Evolutionary conservation across 2,329 filamentous ascomycete genomes (phyloP).

Genomic region (Penicillium janthinellum): DNA sequence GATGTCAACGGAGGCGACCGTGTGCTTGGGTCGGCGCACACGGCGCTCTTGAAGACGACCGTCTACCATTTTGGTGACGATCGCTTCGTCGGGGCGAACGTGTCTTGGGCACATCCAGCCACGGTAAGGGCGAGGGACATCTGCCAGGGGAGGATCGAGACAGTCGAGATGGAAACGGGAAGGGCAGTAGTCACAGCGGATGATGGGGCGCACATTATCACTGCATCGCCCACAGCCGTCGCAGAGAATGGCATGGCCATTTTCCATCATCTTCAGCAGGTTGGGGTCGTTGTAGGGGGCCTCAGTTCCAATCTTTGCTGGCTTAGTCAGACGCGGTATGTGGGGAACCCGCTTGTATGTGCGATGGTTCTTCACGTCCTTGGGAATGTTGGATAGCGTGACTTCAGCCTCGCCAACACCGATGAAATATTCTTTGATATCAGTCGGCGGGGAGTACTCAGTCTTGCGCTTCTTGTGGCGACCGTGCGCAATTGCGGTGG

Average conservation of each 20-base stretch:
- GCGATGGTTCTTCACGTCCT: constrained; percentile 16
- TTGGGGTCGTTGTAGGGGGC: constrained; percentile 34
- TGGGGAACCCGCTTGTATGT: constrained; percentile 25
- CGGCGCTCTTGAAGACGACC: constrained; percentile 48
- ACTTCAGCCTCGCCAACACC: constrained; percentile 64
- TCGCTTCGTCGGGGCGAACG: constrained; percentile 69
- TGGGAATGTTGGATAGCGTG: neutral
- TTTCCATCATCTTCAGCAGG: constrained; percentile 61
- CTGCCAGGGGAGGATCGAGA: constrained; percentile 77
- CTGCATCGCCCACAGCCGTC: constrained; percentile 71
- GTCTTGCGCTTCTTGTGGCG: constrained; percentile 67
- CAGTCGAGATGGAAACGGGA: constrained; percentile 92
- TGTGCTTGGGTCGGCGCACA: constrained; percentile 36
- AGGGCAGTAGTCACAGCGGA: constrained; percentile 81
- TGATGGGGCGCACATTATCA: constrained; percentile 68
- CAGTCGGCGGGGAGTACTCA: constrained; percentile 70
- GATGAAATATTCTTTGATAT: constrained; percentile 75
- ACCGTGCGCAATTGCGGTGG: constrained; percentile 64
- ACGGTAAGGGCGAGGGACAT: constrained; percentile 70
- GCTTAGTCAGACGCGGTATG: constrained; percentile 30
- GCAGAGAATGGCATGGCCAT: constrained; percentile 77
- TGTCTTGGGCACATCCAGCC: constrained; percentile 91
- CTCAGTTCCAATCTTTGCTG: constrained; percentile 12
- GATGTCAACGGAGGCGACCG: constrained; percentile 13
- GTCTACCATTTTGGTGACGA: constrained; percentile 53